These are phyloP conservation scores for Ramaria sp. DNA, from an alignment of 768 basidiomycete species.

Conservation along the genomic window DNA sequence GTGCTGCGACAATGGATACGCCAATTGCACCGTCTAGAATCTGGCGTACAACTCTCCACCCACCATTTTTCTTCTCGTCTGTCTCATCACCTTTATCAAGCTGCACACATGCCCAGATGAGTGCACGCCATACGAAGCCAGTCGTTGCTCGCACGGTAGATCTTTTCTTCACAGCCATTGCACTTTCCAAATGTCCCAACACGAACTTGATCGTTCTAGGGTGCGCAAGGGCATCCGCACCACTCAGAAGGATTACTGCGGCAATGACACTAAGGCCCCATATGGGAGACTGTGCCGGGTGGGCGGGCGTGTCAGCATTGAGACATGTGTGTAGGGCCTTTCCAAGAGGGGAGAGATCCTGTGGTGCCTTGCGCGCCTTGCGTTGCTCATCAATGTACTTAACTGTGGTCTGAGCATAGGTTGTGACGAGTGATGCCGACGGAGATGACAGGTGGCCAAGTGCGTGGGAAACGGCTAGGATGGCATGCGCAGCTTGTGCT, in stretches of 20 bases:
- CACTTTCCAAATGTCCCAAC: constrained; percentile 39
- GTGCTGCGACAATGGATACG: constrained; percentile 41
- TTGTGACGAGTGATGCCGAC: background rate
- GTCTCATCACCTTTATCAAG: constrained; percentile 7
- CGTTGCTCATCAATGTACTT: constrained; percentile 23
- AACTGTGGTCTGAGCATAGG: background rate
- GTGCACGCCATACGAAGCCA: constrained; percentile 45
- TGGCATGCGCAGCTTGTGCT: constrained; percentile 63
- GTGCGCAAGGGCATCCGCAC: constrained; percentile 23
- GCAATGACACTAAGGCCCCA: constrained; percentile 68
- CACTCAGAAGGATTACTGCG: constrained; percentile 53
- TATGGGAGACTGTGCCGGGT: constrained; percentile 65
- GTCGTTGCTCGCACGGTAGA: constrained; percentile 49
- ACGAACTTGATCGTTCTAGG: constrained; percentile 28
- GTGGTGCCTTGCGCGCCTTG: constrained; percentile 18
- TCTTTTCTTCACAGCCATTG: constrained; percentile 49
- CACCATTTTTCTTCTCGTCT: constrained; percentile 7
- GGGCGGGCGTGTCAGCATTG: constrained; percentile 38
- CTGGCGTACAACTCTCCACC: constrained; percentile 38
- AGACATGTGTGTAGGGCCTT: constrained; percentile 61
- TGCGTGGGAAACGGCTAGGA: constrained; percentile 57
- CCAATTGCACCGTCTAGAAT: constrained; percentile 53
- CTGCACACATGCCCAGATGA: constrained; percentile 13
- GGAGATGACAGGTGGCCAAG: constrained; percentile 19
- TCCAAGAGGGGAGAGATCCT: constrained; percentile 41